Percentiles rank a stretch among this genome's conserved stretches.
Conservation (phyloP, 257 asterid genomes). For the Anisodus tanguticus region DNA sequence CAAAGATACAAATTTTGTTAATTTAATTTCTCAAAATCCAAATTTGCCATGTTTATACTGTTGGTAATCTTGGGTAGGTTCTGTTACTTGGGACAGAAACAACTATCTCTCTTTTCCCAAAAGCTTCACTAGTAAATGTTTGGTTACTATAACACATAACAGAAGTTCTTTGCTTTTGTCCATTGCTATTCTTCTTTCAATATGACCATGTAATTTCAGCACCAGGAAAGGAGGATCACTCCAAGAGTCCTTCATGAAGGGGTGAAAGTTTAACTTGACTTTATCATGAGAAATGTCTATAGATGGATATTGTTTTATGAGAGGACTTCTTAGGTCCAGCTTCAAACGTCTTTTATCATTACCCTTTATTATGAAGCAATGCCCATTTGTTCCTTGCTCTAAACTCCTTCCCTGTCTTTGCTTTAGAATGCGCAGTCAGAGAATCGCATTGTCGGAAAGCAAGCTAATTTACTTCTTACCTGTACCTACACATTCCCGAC, state of each 20-base stretch:
- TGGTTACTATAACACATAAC: background rate
- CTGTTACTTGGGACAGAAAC: background rate
- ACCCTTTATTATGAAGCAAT: background rate
- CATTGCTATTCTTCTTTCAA: background rate
- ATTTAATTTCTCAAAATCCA: background rate
- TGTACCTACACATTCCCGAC: background rate
- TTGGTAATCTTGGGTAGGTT: background rate
- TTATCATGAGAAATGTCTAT: background rate
- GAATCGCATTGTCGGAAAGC: background rate
- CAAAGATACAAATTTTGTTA: background rate
- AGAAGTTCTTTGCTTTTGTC: background rate
- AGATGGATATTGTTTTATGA: background rate
- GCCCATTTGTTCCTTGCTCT: background rate
- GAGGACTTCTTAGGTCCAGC: background rate
- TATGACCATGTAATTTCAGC: background rate
- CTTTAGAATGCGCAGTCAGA: background rate
- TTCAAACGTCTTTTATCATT: background rate
- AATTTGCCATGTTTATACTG: background rate
- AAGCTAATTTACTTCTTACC: constrained; percentile 3
- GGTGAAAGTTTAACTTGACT: background rate
- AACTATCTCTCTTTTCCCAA: background rate
- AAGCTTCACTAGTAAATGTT: background rate
- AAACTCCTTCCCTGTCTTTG: background rate
- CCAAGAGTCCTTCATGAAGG: background rate
- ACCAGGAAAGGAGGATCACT: background rate